phyloP scores from a whole-genome alignment of 1,284 basidiomycete species.

The Bondarzewia mesenterica region DNA sequence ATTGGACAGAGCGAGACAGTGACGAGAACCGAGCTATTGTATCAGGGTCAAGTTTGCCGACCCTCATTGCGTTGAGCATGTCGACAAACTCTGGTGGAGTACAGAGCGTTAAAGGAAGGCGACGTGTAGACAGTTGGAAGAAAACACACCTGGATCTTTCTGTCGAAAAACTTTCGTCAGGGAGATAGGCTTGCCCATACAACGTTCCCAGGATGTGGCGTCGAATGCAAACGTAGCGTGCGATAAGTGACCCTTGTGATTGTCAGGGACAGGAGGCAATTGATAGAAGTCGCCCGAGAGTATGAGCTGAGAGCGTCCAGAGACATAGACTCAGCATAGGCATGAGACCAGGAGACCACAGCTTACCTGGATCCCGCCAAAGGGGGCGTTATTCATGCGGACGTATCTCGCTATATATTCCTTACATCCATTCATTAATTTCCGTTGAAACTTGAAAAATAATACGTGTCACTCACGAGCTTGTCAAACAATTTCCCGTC shows the following conservation, averaged over 20 bases:
- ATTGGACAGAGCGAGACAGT: conserved; percentile 52
- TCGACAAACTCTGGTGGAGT: conserved; percentile 63
- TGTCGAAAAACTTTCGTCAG: conserved; percentile 39
- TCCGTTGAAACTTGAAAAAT: too few relatives aligned
- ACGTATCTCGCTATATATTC: conserved; percentile 43
- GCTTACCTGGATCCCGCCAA: conserved; percentile 67
- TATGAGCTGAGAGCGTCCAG: conserved; percentile 40
- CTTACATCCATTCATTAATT: conserved; percentile 10
- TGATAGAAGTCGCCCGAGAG: conserved; percentile 79
- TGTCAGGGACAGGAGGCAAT: conserved; percentile 63
- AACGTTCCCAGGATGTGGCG: conserved; percentile 49
- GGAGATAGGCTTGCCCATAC: conserved; percentile 28
- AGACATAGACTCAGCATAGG: conserved; percentile 6
- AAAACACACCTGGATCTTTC: conserved; percentile 42
- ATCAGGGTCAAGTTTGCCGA: conserved; percentile 37
- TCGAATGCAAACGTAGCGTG: conserved; percentile 56
- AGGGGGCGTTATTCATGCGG: conserved; percentile 41
- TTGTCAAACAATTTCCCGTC: conserved; percentile 60
- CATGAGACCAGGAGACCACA: background rate
- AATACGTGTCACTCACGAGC: conserved; percentile 35
- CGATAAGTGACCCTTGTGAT: conserved; percentile 18
- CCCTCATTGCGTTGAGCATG: conserved; percentile 70
- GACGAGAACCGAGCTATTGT: conserved; percentile 49
- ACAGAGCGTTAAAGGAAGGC: too few relatives aligned
- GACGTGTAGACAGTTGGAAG: too few relatives aligned